A percentile compares a stretch with the other conserved stretches of the same genome.
These are phyloP conservation scores for Epichloe festucae DNA, from an alignment of 2,329 filamentous ascomycete genomes.

Conservation along the genomic window DNA sequence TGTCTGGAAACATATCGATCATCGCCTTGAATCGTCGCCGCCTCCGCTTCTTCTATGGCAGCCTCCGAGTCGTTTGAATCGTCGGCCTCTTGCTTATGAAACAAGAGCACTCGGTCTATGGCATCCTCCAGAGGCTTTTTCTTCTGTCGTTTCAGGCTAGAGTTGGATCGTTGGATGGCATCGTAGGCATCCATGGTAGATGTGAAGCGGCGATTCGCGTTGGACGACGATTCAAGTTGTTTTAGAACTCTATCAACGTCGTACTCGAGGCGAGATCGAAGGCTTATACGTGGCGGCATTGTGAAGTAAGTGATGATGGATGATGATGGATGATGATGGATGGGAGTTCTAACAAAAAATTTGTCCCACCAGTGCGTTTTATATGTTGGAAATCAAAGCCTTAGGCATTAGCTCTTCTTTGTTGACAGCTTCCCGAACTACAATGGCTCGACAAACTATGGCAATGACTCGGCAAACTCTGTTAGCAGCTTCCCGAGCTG, in stretches of 20 bases:
- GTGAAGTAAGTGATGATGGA: background rate
- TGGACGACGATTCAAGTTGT: conserved; percentile 57
- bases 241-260: conserved; percentile 70
- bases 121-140: conserved; percentile 74
- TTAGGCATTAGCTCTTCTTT: no score
- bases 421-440: no score
- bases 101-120: conserved; percentile 67
- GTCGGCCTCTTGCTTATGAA: conserved; percentile 52
- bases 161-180: conserved; percentile 74
- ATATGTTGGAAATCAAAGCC: no score
- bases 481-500: no score
- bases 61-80: conserved; percentile 40
- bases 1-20: conserved; percentile 29
- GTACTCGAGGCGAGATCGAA: conserved; percentile 37
- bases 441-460: no score
- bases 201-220: conserved; percentile 22
- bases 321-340: background rate
- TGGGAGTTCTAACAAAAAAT: background rate
- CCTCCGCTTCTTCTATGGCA: conserved; percentile 31
- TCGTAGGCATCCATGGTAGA: conserved; percentile 58
- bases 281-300: conserved; percentile 6
- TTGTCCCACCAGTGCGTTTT: no score
- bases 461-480: no score
- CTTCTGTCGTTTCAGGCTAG: conserved; percentile 67
- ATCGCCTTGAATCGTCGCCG: conserved; percentile 17